Base-by-base conservation (phyloP, 805 yeast species). In the Yarrowia keelungensis region DNA sequence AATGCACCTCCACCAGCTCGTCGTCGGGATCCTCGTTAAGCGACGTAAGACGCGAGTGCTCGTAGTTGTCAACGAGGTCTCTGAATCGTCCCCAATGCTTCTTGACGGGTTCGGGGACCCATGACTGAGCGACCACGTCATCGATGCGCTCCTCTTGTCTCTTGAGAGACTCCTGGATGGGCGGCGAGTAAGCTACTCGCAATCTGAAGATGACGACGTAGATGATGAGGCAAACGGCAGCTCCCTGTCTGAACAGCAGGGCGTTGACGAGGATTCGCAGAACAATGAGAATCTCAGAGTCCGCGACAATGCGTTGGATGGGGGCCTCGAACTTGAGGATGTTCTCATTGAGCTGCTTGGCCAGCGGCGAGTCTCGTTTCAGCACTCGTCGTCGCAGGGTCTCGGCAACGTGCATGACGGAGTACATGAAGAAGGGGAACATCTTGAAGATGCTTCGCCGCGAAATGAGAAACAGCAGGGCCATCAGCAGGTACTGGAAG, bases 151-250 rank as follows among this genome's bases (percentile, higher is more conserved):
- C 85, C 75, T 88, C 92, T 77, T 88, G 79, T 65, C 84, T 81
- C 78, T 87, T 84, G 74, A 91, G 79, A 32, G 87, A 85, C 69
- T 85, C 82, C 78, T 89, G 85, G 61, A 92, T 87, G 76, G 86
- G 84, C 19, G 86, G 82, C 9, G 92, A 86, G 75, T 86, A 87
- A 75, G 90, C 94, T 73, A 83, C 87, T 76, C 96, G 86, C 69
- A 89, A 76, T 77, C 91, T 88, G 78, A 90, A 82, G 80, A 92
- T 91, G 16, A 86, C 69, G 2, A 83, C 75, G 26, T 84, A 73
- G 26, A 89, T 80, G 1, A 87, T 80, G 53, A 81, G 53, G 9
- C 80, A 72, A 49, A 86, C 72, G 81, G 90, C 85, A n/a, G 93
- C 89, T 71, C 88, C 87, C 69, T 80, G 81, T 74, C 87, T 83